phyloP scores from a whole-genome alignment of 2,329 filamentous ascomycete species.

The Monosporascus sp. region DNA sequence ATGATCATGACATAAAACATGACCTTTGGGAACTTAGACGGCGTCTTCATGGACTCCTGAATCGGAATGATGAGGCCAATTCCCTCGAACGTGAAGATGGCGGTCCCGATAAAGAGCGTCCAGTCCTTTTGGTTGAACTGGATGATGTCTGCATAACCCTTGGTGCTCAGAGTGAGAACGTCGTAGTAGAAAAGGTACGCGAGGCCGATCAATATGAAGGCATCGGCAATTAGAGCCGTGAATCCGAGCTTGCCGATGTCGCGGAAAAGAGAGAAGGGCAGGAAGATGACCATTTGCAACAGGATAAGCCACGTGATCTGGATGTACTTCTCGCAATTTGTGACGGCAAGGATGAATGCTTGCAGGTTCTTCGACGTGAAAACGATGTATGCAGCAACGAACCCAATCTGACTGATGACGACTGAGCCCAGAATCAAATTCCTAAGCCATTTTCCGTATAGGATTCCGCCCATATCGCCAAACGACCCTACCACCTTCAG shows the following conservation, averaged over 20 bases:
- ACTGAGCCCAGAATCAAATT: constrained; percentile 84
- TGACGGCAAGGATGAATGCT: constrained; percentile 88
- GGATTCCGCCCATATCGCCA: constrained; percentile 87
- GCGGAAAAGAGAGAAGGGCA: constrained; percentile 87
- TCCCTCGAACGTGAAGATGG: constrained; percentile 98
- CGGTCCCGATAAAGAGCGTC: constrained; percentile 97
- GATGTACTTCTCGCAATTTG: constrained; percentile 78
- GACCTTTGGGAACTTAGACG: constrained; percentile 83
- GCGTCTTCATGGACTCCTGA: constrained; percentile 92
- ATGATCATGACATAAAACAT: constrained; percentile 90
- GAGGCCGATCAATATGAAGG: constrained; percentile 88
- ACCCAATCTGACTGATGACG: constrained; percentile 91
- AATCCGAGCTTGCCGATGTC: constrained; percentile 98
- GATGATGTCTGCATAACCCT: constrained; percentile 79
- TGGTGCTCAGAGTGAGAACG: constrained; percentile 69
- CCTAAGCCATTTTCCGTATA: constrained; percentile 90
- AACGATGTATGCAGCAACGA: constrained; percentile 92
- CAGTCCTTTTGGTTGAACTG: constrained; percentile 88
- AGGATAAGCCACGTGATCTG: constrained; percentile 86
- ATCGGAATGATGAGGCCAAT: constrained; percentile 98
- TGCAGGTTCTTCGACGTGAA: constrained; percentile 95
- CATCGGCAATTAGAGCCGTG: constrained; percentile 86
- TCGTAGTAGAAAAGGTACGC: constrained; percentile 97
- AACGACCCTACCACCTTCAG: constrained; percentile 89
- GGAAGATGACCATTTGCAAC: constrained; percentile 91